Evolutionary conservation across 208 protist genomes (phyloP).

Genomic region (Crithidia expoeki): DNA sequence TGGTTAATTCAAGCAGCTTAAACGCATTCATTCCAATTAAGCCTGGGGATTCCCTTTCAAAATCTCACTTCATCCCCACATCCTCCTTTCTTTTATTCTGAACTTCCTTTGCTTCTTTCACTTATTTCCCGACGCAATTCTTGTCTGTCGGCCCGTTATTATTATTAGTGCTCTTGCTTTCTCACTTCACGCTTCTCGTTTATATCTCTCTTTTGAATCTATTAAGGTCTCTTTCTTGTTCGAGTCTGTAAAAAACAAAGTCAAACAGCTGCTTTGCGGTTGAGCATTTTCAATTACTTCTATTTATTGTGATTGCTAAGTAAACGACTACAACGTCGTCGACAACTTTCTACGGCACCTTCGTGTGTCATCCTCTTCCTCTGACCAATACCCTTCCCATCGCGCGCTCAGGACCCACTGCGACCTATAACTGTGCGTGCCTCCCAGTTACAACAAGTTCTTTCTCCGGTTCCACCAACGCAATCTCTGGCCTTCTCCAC

Average conservation of each 20-base stretch:
- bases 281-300: too few species aligned
- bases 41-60: too few species aligned
- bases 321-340: slow-evolving; percentile 4
- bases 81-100: background rate
- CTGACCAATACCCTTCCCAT: background rate
- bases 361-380: slow-evolving; percentile 1
- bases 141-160: background rate
- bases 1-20: background rate
- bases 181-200: background rate
- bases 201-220: background rate
- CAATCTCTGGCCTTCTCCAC: background rate
- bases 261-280: too few species aligned
- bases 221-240: background rate
- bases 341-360: slow-evolving; percentile 11
- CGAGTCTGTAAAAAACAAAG: background rate
- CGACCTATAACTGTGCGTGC: background rate
- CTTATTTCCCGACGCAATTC: background rate
- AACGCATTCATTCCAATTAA: too few species aligned
- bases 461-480: slow-evolving; percentile 7
- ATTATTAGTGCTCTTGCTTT: background rate
- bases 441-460: background rate
- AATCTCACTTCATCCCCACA: background rate
- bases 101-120: background rate
- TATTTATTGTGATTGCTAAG: background rate
- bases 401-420: background rate